Evolutionary conservation across 2,329 filamentous ascomycete species (phyloP), one percentile per base, ranked within the genome.

Genomic region (Aspergillus unguis): DNA sequence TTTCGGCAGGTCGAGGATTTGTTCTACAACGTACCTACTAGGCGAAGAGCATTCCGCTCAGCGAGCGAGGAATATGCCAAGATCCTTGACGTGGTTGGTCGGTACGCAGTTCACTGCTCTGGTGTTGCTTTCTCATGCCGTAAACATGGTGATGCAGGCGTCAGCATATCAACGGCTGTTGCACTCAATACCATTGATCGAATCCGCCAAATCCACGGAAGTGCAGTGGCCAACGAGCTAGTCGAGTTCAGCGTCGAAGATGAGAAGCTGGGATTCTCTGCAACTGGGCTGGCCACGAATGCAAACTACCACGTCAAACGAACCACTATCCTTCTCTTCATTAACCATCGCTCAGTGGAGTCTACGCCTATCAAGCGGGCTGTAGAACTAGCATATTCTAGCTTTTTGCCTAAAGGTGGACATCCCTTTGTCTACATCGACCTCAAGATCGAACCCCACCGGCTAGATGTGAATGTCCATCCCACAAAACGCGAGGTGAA

Each of bases 401-500:
- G 82, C 1, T 97, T 96, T 58, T 75, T 99, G 3, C 94, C 94
- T 0, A 99, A 97, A 72, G 90, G 89, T 32, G 90, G 91, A 1
- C 94, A 96, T 66, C 94, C 94, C 0, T 99, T 97, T 68, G 79
- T 92, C 52, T 99, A 99, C 66, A 79, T 99, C 27, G 94, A 87
- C 65, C 80, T 99, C 2, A 88, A 96, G 54, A 95, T 99, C 52
- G 92, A 97, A 62, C 92, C 94, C 1, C 84, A 87, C 27, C 81
- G 92, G 48, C 90, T 99, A 3, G 94, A 99, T 69, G 95, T 99
- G 66, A 99, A 99, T 62, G 88, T 99, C 0, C 94, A 99, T 70
- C 94, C 94, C 0, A 99, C 94, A 0, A 99, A 99, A 71, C 82
- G 90, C 46, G 92, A 99, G 67, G 94, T 99, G 23, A 94, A 97